Conservation (phyloP, 192 early-diverging fungal species). For the Oehlia diaphana region DNA sequence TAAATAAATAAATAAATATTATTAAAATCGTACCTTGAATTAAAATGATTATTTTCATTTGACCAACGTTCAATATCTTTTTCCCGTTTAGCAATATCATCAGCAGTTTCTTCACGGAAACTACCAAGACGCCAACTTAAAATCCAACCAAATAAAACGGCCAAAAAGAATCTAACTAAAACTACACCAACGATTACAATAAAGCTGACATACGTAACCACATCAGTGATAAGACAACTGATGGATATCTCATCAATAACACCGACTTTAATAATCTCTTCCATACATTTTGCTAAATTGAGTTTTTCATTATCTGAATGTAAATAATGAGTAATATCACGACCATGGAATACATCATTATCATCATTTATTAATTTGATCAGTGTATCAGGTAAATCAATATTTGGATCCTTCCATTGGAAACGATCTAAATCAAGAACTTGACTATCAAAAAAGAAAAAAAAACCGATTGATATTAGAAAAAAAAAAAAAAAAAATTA, state of each 20-base stretch:
- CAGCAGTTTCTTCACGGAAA: slow-evolving; percentile 63
- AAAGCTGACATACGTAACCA: slow-evolving; percentile 75
- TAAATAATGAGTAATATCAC: slow-evolving; percentile 47
- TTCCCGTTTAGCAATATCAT: slow-evolving; percentile 66
- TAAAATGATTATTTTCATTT: slow-evolving; percentile 62
- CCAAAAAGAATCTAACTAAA: slow-evolving; percentile 71
- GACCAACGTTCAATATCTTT: slow-evolving; percentile 77
- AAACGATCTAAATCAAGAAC: slow-evolving; percentile 71
- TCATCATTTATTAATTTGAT: slow-evolving; percentile 33
- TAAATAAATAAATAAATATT: too few relatives aligned
- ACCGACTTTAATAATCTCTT: slow-evolving; percentile 72
- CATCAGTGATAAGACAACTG: slow-evolving; percentile 79
- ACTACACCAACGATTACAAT: slow-evolving; percentile 66
- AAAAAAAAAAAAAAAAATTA: slow-evolving; percentile 2
- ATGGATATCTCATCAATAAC: slow-evolving; percentile 71
- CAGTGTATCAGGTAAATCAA: slow-evolving; percentile 35
- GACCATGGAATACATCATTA: slow-evolving; percentile 37
- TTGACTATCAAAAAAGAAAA: slow-evolving; percentile 37
- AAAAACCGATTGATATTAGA: not conserved
- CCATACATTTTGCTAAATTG: slow-evolving; percentile 66
- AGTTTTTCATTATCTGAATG: not conserved
- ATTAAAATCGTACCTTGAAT: slow-evolving; percentile 25
- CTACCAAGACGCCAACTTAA: slow-evolving; percentile 74
- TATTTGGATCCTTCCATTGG: slow-evolving; percentile 50
- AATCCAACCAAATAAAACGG: slow-evolving; percentile 82